A percentile compares a stretch with the other conserved stretches of the same genome.
Conservation (phyloP, 2,329 filamentous ascomycete genomes). For the Monosporascus ibericus region DNA sequence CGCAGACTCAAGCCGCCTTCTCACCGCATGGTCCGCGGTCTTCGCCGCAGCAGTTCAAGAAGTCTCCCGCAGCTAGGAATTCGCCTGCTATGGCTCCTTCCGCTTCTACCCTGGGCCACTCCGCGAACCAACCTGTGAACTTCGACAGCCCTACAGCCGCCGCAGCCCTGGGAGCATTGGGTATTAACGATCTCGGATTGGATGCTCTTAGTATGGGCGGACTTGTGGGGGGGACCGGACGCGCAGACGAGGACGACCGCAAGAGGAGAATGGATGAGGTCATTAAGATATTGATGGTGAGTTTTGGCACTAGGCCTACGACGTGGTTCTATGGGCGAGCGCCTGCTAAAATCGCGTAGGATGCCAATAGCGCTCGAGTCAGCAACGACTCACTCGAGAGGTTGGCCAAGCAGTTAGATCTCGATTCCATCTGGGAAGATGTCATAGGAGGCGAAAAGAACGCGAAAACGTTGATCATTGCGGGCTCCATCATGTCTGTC, state of each 20-base stretch:
- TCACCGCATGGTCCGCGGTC: slow-evolving; percentile 51
- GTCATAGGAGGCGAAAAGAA: slow-evolving; percentile 41
- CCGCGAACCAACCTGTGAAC: slow-evolving; percentile 41
- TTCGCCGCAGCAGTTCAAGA: slow-evolving; percentile 60
- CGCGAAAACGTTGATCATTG: slow-evolving; percentile 53
- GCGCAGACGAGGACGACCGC: slow-evolving; percentile 48
- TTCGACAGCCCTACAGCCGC: slow-evolving; percentile 61
- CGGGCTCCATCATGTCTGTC: slow-evolving; percentile 53
- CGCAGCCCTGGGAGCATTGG: slow-evolving; percentile 52
- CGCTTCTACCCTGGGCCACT: slow-evolving; percentile 41
- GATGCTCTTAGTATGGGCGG: slow-evolving; percentile 45
- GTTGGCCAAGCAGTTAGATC: slow-evolving; percentile 60
- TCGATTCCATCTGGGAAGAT: slow-evolving; percentile 57
- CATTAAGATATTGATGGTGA: slow-evolving; percentile 43
- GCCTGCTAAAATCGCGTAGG: slow-evolving; percentile 19
- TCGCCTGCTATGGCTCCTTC: slow-evolving; percentile 46
- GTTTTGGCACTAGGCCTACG: slow-evolving; percentile 24
- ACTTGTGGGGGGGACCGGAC: slow-evolving; percentile 33
- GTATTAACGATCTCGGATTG: slow-evolving; percentile 48
- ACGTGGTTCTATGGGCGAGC: slow-evolving; percentile 26
- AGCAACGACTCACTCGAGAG: slow-evolving; percentile 71
- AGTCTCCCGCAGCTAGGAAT: slow-evolving; percentile 55
- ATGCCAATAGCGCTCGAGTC: slow-evolving; percentile 52
- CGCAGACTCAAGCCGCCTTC: slow-evolving; percentile 50
- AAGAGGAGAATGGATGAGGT: slow-evolving; percentile 48